Conservation (phyloP, 208 protist genomes). For the Crithidia sp. region DNA sequence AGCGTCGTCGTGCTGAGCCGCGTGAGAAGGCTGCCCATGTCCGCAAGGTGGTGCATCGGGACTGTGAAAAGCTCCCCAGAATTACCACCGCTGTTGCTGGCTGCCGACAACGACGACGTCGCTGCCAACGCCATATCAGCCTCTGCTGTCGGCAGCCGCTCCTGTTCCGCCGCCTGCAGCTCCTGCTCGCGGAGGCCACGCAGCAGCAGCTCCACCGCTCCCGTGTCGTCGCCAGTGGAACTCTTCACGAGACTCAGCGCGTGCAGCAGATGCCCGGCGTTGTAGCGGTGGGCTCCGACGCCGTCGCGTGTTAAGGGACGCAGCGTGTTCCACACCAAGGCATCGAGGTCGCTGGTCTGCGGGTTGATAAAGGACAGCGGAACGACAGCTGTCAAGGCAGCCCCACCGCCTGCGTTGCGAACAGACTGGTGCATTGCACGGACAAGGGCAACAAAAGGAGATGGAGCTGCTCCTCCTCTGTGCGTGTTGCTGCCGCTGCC, state of each 20-base stretch:
- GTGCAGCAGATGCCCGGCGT: conserved; percentile 61
- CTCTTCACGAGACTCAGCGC: conserved; percentile 75
- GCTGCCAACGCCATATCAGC: not conserved
- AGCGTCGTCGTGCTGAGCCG: conserved; percentile 44
- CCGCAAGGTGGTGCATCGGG: conserved; percentile 58
- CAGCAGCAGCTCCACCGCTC: conserved; percentile 54
- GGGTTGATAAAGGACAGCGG: conserved; percentile 64
- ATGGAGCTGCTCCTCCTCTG: not conserved
- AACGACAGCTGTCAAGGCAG: conserved; percentile 34
- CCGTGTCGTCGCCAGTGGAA: conserved; percentile 53
- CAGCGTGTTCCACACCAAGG: conserved; percentile 48
- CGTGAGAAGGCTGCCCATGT: conserved; percentile 63
- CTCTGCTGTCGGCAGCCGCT: not conserved
- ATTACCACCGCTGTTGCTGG: not conserved
- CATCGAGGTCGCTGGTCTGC: conserved; percentile 46
- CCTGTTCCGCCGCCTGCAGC: conserved; percentile 1
- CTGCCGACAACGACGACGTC: not conserved
- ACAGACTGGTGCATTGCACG: conserved; percentile 62
- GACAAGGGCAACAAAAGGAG: conserved; percentile 28
- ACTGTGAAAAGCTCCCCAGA: conserved; percentile 35
- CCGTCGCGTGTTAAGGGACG: conserved; percentile 24
- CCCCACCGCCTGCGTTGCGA: conserved; percentile 33
- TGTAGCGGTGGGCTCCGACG: conserved; percentile 44
- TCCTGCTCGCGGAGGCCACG: conserved; percentile 39
- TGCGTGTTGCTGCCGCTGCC: not conserved